phyloP scores from a whole-genome alignment of 176 grass and related monocot genomes.

The Areca catechu region DNA sequence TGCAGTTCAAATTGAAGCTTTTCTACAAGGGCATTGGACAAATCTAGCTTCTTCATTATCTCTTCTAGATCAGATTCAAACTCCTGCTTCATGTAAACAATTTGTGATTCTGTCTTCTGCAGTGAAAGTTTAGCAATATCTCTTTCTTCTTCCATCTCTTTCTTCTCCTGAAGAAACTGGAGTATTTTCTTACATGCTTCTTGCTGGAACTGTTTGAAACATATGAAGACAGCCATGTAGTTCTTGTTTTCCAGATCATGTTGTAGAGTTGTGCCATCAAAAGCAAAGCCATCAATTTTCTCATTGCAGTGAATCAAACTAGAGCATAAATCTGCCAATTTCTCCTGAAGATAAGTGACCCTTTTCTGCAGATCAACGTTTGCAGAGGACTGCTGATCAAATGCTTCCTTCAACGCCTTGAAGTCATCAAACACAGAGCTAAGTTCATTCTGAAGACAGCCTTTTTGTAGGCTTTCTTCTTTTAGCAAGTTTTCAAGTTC shows the following conservation, averaged over 20 bases:
- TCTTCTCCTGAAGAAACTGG: slow-evolving; percentile 48
- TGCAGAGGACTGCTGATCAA: slow-evolving; percentile 38
- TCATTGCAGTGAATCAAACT: slow-evolving; percentile 37
- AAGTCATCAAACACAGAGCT: slow-evolving; percentile 32
- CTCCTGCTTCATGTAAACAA: slow-evolving; percentile 38
- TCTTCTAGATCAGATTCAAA: slow-evolving; percentile 45
- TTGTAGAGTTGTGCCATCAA: slow-evolving; percentile 31
- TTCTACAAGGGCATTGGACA: slow-evolving; percentile 40
- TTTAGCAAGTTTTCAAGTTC: slow-evolving; percentile 52
- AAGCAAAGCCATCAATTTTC: slow-evolving; percentile 28
- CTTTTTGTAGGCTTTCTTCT: slow-evolving; percentile 49
- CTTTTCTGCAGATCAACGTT: slow-evolving; percentile 39
- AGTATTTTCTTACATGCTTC: slow-evolving; percentile 47
- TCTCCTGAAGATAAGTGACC: slow-evolving; percentile 37
- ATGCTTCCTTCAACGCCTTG: slow-evolving; percentile 51
- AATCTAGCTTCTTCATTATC: slow-evolving; percentile 45
- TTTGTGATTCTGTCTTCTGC: slow-evolving; percentile 31
- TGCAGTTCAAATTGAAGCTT: slow-evolving; percentile 64
- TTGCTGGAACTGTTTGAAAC: slow-evolving; percentile 48
- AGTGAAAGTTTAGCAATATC: slow-evolving; percentile 15
- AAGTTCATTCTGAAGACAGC: slow-evolving; percentile 48
- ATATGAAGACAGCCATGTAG: slow-evolving; percentile 29
- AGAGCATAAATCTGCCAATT: slow-evolving; percentile 26
- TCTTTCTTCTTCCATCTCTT: slow-evolving; percentile 39
- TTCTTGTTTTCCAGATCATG: slow-evolving; percentile 41